Evolutionary conservation across 129 eudicot genomes (phyloP), one percentile per base, ranked within the genome.

Genomic region (Sambucus nigra): DNA sequence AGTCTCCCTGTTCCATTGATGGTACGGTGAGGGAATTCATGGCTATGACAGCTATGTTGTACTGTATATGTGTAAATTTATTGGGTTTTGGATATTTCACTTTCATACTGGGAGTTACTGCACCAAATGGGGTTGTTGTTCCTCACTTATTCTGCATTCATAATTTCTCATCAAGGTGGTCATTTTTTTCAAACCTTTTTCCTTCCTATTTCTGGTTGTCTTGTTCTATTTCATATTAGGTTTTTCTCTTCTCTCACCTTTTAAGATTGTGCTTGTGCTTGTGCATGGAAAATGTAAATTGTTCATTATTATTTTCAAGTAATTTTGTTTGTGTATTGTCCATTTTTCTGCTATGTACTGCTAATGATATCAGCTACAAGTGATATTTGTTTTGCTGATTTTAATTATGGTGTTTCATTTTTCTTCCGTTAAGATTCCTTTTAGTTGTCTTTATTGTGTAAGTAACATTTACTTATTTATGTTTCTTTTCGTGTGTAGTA

Each of bases 11-110:
- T 53, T 61, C 15, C 31, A 29, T 28, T 55, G 33, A 27, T 60
- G 66, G 52, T 17, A 55, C 18, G 46, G 46, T 47, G 71, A 66
- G 55, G 52, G 53, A 67, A 61, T 49, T 50, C 56, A 57, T 63
- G 55, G 59, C 69, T 51, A 42, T 51, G 60, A 61, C 66, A 50
- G 52, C 66, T 57, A 22, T 52, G 23, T 19, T 31, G 46, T 50
- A 63, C 35, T 63, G 32, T 54, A n/a, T n/a, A n/a, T n/a, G n/a
- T n/a, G n/a, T n/a, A n/a, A n/a, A n/a, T 67, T 29, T 57, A 48
- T 49, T 67, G 65, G 64, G 72, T 40, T 57, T 7, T 67, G 21
- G 32, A 42, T 29, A 19, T 27, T 54, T 64, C 53, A 13, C 44
- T 28, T 64, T 27, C 61, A 54, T 54, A 26, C 51, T 38, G 49